Conservation (phyloP, 148 eudicot genomes). For the Cornus kousa region DNA sequence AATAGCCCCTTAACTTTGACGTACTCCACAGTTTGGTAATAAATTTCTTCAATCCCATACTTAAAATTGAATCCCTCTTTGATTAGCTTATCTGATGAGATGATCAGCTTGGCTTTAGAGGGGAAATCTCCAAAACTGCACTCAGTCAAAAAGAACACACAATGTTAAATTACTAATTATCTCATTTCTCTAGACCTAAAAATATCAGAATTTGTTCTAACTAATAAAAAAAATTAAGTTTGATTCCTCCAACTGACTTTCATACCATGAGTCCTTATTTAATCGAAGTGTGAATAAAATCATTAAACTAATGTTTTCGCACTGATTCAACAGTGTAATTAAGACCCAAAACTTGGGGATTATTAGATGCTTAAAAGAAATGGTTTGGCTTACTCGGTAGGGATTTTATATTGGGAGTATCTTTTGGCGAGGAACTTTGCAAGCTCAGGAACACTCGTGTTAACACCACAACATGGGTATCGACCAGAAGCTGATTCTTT, state of each 20-base stretch:
- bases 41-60: conserved; percentile 61
- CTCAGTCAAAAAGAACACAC: background rate
- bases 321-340: no score
- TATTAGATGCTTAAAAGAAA: no score
- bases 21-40: conserved; percentile 50
- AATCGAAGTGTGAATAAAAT: no score
- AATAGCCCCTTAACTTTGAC: conserved; percentile 39
- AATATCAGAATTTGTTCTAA: no score
- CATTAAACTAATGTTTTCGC: no score
- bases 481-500: conserved; percentile 67
- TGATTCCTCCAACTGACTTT: no score
- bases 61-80: conserved; percentile 67
- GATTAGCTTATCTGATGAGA: conserved; percentile 65
- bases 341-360: no score
- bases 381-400: conserved; percentile 45
- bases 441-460: conserved; percentile 60
- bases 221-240: no score
- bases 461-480: conserved; percentile 52
- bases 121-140: conserved; percentile 62
- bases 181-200: no score
- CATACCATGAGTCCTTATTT: no score
- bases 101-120: conserved; percentile 38
- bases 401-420: conserved; percentile 53
- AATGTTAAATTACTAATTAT: no score
- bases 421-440: conserved; percentile 47